Evolutionary conservation across 441 rosid genomes (phyloP), one percentile per base, ranked within the genome.

Genomic region (Corymbia calophylla): DNA sequence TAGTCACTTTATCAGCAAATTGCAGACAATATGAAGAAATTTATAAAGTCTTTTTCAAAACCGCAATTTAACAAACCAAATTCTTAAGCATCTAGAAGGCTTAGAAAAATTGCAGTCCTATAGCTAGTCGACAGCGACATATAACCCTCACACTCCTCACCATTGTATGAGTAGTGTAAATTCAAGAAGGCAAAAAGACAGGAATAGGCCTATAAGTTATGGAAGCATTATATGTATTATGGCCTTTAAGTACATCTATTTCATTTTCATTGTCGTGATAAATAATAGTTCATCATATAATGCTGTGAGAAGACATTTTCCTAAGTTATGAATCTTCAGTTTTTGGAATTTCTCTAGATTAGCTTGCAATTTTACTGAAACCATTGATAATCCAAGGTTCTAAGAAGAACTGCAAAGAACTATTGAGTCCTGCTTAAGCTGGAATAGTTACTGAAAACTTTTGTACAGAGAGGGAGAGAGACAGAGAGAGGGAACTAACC

Each of bases 401-500:
- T 86, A 19, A 48, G 18, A 58, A 55, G 87, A 55, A 86, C 66
- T 5, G 18, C 14, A 17, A 85, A 86, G 64, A 55, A 86, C 27
- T 53, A 86, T 21, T 44, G 47, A 23, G 51, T 53, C 51, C 68
- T 25, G 49, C 60, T 86, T 44, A 2, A 25, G 11, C 51, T 25
- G 49, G 64, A 32, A 55, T 35, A 60, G 55, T 32, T 86, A 32
- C 27, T 13, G 88, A 86, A 60, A 86, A 10, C 4, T 7, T 25
- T 86, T 29, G 27, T 39, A 21, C 21, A 2, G 82, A 21, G 51
- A 73, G 49, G 44, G 44, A 68, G 77, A 68, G 44, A 66, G 77
- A 66, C 87, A 88, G 17, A 19, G 80, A 53, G 25, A 53, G 88
- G 84, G 89, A 87, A 93, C 99, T 94, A 89, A 95, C 99, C 98